These are phyloP conservation scores for Beauveria caledonica DNA, from an alignment of 2,329 filamentous ascomycete species.

Conservation along the genomic window DNA sequence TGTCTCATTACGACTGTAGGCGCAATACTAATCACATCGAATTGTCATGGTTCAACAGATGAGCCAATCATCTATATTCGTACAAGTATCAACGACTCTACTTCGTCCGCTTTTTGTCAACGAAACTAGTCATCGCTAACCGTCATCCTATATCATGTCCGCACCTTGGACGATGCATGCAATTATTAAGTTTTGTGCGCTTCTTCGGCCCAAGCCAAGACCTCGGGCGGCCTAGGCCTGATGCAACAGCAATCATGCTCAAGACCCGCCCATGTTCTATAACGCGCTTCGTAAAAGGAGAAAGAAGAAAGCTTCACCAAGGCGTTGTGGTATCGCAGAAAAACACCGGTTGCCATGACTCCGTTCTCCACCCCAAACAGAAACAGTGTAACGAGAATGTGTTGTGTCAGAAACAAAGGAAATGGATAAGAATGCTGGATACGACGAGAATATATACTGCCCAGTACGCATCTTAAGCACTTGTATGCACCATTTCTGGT, in stretches of 20 bases:
- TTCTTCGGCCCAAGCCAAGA: neutral
- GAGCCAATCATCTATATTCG: constrained; percentile 11
- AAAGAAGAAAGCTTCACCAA: neutral
- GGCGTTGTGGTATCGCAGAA: constrained; percentile 9
- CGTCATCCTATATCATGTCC: constrained; percentile 6
- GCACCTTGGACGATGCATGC: constrained; percentile 7
- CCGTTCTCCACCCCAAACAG: constrained; percentile 10
- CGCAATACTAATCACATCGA: neutral
- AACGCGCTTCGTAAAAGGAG: neutral
- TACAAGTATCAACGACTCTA: constrained; percentile 12
- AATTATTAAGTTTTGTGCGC: constrained; percentile 10
- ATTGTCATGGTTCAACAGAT: neutral
- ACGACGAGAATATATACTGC: constrained; percentile 7
- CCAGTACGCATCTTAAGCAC: constrained; percentile 8
- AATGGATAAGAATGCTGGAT: constrained; percentile 10
- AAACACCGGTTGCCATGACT: constrained; percentile 10
- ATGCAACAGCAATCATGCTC: neutral
- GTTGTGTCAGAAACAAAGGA: constrained; percentile 17
- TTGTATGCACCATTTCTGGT: constrained; percentile 8
- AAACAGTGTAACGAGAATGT: constrained; percentile 5
- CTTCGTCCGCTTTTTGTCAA: neutral
- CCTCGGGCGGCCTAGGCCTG: neutral
- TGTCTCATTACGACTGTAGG: neutral
- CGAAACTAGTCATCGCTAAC: constrained; percentile 9
- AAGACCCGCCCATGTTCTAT: neutral